phyloP scores from a whole-genome alignment of 73 alveolate species.

The Tetrahymena borealis region DNA sequence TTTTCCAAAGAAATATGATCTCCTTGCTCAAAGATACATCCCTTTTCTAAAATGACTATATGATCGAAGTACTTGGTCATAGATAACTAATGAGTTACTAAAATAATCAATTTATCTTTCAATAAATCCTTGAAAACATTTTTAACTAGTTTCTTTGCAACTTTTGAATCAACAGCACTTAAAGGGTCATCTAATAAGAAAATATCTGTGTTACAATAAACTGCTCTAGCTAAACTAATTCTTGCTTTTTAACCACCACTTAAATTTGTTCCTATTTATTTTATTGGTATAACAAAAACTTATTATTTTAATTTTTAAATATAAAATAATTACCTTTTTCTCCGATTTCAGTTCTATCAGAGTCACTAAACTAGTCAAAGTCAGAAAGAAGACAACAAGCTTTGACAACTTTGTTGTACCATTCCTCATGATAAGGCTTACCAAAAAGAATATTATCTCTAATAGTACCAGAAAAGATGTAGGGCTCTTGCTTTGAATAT shows the following conservation, averaged over 20 bases:
- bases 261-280: not conserved
- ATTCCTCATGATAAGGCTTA: conserved; percentile 38
- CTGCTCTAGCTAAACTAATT: not conserved
- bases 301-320: not conserved
- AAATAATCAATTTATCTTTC: not conserved
- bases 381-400: conserved; percentile 44
- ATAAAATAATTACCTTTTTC: conserved; percentile 38
- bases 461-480: conserved; percentile 41
- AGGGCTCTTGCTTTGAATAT: conserved; percentile 47
- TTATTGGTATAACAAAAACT: not conserved
- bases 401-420: conserved; percentile 43
- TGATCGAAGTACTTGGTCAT: not conserved
- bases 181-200: not conserved
- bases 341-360: conserved; percentile 68
- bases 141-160: not conserved
- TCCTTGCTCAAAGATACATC: not conserved
- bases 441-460: conserved; percentile 59
- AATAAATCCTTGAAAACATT: not conserved
- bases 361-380: conserved; percentile 33
- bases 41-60: not conserved
- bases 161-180: not conserved
- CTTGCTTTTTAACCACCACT: not conserved
- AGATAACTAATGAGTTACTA: not conserved
- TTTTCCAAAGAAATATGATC: not conserved
- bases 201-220: not conserved